Base-by-base conservation (phyloP, 2,329 filamentous ascomycete genomes). In the Penicillium freii region DNA sequence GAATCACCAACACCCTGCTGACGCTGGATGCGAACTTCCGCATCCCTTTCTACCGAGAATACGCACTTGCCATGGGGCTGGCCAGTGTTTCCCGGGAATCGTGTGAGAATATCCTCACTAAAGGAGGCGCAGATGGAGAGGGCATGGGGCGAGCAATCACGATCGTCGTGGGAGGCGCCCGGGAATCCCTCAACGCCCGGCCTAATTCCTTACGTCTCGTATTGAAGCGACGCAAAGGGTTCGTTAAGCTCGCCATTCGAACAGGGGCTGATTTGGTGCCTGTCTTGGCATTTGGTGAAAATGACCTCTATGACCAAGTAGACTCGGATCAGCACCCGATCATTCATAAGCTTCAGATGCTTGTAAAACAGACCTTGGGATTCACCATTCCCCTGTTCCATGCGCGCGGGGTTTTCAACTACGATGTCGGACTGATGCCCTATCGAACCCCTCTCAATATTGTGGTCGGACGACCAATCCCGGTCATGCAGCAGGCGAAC, bases 1-100 rank as follows among this genome's bases (percentile, higher is more conserved):
- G 92, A 58, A 96, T 99, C 73, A 96, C 90, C 45, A 97, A 97
- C 76, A 92, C 90, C 8, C 80, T 97, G 23, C 80, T 97, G 34
- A 99, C 94, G 0, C 84, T 99, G n/a, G 94, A 97, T 69, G 88
- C 88, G 51, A 99, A 97, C 77, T 97, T 99, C 75, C 87, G 91
- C 52, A 88, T 97, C 38, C 94, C 94, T 0, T 83, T 97, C 45
- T 97, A 97, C 75, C 86, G 94, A 58, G 93, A 99, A 74, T 97
- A 96, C 74, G 87, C 93, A n/a, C 82, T 97, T 46, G 85, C 88
- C 46, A 87, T 96, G 82, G 94, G 94, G 6, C 80, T 97, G 39
- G 87, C 87, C 8, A 95, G 91, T 5, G 94, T 99, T 10, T 95
- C 91, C 1, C 89, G 92, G 66, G 91, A 96, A 71, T 93, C 89